These are phyloP conservation scores for Skeletonema potamos DNA, from an alignment of 108 stramenopile genomes.

Conservation along the genomic window DNA sequence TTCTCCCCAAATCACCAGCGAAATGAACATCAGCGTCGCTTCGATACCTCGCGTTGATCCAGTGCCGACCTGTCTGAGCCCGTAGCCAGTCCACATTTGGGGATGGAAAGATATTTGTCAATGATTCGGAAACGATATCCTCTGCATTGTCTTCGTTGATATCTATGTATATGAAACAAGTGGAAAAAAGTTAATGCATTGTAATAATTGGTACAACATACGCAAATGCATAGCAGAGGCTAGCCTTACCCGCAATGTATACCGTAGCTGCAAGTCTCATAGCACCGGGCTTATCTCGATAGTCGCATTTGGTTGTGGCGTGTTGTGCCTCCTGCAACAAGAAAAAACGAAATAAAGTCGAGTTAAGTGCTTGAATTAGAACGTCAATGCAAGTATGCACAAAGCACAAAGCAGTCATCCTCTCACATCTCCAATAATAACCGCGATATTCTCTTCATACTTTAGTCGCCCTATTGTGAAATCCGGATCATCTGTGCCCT, in stretches of 20 bases:
- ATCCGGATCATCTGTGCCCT: slow-evolving; percentile 2
- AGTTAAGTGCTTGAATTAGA: neutral
- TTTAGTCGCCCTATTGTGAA: slow-evolving; percentile 20
- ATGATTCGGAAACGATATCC: neutral
- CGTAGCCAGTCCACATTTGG: slow-evolving; percentile 7
- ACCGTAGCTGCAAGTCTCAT: slow-evolving; percentile 28
- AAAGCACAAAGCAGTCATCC: neutral
- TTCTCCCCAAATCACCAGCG: slow-evolving; percentile 14
- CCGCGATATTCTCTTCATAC: slow-evolving; percentile 47
- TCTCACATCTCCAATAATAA: slow-evolving; percentile 50
- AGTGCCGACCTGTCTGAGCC: slow-evolving; percentile 16
- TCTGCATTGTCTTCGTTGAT: slow-evolving; percentile 14
- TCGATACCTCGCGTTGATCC: slow-evolving; percentile 10
- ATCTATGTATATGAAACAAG: neutral
- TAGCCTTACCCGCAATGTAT: slow-evolving; percentile 8
- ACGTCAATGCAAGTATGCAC: neutral
- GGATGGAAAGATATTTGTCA: slow-evolving; percentile 23
- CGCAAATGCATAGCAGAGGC: neutral
- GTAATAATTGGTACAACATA: too few relatives aligned
- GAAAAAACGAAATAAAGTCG: neutral
- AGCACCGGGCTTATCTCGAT: slow-evolving; percentile 11
- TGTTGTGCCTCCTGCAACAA: neutral
- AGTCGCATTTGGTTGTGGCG: neutral
- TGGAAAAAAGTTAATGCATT: neutral
- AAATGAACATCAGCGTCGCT: slow-evolving; percentile 12